phyloP scores from a whole-genome alignment of 1,139 yeast genomes.

The Suhomyces coccinellae region DNA sequence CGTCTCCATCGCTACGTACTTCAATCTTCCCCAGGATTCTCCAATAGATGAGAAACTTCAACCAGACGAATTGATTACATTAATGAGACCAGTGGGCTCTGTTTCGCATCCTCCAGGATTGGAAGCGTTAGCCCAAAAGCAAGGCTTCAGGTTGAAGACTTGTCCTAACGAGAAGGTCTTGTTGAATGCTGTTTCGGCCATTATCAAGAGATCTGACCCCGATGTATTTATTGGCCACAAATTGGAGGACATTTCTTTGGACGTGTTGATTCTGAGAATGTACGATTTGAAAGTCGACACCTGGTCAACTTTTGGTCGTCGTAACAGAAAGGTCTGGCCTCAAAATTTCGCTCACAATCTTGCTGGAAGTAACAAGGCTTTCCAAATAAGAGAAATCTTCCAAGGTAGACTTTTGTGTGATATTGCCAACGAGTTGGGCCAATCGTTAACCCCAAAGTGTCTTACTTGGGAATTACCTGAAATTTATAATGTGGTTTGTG shows the following conservation, averaged over 20 bases:
- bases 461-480: slow-evolving; percentile 96
- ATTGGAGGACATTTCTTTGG: slow-evolving; percentile 75
- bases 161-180: slow-evolving; percentile 75
- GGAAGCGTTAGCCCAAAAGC: slow-evolving; percentile 54
- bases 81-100: slow-evolving; percentile 72
- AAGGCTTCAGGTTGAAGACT: slow-evolving; percentile 48
- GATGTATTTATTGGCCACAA: slow-evolving; percentile 90
- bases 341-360: slow-evolving; percentile 57
- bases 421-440: slow-evolving; percentile 93
- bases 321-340: slow-evolving; percentile 77
- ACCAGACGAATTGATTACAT: slow-evolving; percentile 62
- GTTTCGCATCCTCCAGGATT: slow-evolving; percentile 75
- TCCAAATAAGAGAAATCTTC: slow-evolving; percentile 64
- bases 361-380: slow-evolving; percentile 47
- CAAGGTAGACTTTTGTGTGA: slow-evolving; percentile 92
- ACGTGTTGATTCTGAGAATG: slow-evolving; percentile 81
- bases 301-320: slow-evolving; percentile 86
- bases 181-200: slow-evolving; percentile 70
- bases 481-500: slow-evolving; percentile 79
- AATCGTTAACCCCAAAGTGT: slow-evolving; percentile 86
- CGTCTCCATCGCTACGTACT: slow-evolving; percentile 71
- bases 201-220: slow-evolving; percentile 75
- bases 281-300: slow-evolving; percentile 67
- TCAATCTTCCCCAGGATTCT: slow-evolving; percentile 68
- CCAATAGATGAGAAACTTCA: slow-evolving; percentile 56